Evolutionary conservation across 805 yeast species (phyloP), one percentile per base, ranked within the genome.

Genomic region (Scheffersomyces amazonensis): DNA sequence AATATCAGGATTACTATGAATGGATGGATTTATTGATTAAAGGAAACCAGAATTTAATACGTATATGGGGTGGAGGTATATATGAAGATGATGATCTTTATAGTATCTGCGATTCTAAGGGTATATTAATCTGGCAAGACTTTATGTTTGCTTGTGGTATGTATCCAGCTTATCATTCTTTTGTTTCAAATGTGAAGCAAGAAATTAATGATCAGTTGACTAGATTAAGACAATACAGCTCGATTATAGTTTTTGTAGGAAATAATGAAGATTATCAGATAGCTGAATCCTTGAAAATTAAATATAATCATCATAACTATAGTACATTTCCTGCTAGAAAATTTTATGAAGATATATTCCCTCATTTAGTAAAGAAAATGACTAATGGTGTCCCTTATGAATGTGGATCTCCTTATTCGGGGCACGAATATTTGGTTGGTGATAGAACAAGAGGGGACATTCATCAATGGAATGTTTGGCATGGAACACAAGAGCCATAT

Each of bases 381-480:
- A 32, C 39, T 22, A 52, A 56, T 8, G 46, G 38, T 5, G 58
- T 62, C 2, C 60, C 62, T 1, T 72, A 72, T 44, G 73, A 67
- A 35, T 66, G 61, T 10, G 78, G 80, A 1, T 69, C 75, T 2
- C 80, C 80, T 1, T 72, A 64, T 61, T 70, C 75, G 16, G 71
- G 75, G 2, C 34, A 39, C 13, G 21, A 31, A 12, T 40, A 43
- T 11, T 34, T 40, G 7, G 48, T 69, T 9, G 36, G 51, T 7
- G 73, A 67, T 42, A 52, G 59, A 5, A 62, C 69, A 1, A 53
- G 58, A 15, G 80, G 80, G 2, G 80, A 75, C 46, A 54, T 69
- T 5, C 80, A 75, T 44, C 78, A 73, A 40, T 75, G 80, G 80
- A 72, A 73, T 43, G 75, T 75, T 11, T 75, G 80, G 79, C 79